Conservation (phyloP, 192 early-diverging fungal species). For the Entomortierella lignicola region DNA sequence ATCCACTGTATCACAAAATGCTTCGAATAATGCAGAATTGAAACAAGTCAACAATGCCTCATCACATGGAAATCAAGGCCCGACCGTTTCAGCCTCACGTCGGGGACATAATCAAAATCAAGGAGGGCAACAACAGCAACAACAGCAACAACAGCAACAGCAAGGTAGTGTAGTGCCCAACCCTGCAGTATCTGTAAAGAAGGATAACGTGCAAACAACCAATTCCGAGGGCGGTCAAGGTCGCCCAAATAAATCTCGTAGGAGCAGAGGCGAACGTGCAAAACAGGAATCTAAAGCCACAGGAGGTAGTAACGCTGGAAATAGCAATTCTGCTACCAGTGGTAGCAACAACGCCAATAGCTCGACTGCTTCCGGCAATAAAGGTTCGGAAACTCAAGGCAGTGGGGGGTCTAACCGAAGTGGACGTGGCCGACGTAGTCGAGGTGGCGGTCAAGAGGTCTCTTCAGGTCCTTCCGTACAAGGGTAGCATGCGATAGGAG, state of each 20-base stretch:
- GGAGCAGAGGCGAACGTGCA: conserved; percentile 23
- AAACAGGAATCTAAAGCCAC: conserved; percentile 13
- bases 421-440: conserved; percentile 30
- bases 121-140: conserved; percentile 2
- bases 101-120: conserved; percentile 19
- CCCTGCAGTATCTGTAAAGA: background rate
- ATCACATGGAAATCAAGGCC: background rate
- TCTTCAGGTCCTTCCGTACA: background rate
- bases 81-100: conserved; percentile 6
- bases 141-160: conserved; percentile 14
- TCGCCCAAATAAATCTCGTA: conserved; percentile 16
- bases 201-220: conserved; percentile 5
- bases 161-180: conserved; percentile 1
- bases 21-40: background rate
- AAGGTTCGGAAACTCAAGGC: conserved; percentile 9
- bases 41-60: background rate
- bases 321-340: background rate
- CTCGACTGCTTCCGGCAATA: conserved; percentile 6
- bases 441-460: conserved; percentile 19
- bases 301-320: background rate
- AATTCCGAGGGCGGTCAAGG: conserved; percentile 9
- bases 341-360: background rate
- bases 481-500: conserved; percentile 1
- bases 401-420: conserved; percentile 11
- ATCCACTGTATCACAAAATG: background rate